Evolutionary conservation across 805 yeast genomes (phyloP), one percentile per base, ranked within the genome.

Genomic region (Clavispora vitiphila): DNA sequence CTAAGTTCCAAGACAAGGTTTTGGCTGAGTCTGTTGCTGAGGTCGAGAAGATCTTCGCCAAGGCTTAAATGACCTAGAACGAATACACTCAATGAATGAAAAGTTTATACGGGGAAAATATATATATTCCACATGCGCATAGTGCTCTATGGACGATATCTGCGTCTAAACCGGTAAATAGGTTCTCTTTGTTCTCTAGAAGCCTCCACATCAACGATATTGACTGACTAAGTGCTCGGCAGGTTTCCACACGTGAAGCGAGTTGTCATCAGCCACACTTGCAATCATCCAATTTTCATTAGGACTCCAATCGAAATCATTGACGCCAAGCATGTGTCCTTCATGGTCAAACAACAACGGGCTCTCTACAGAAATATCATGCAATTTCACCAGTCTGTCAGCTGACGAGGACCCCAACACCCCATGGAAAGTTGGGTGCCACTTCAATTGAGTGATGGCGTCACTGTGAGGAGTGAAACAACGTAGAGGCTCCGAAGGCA

Each of bases 1-100:
- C 96, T 48, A 86, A 86, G 76, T 88, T 90, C 85, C 97, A 91
- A 78, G 95, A 88, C 55, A 83, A 75, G 69, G 84, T 88, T 42
- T 83, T 93, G 68, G 78, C 81, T 60, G 97, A 93, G 77, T 80
- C 97, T 55, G 83, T 93, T 56, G 76, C 86, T 60, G 98, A 93
- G 61, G 77, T 91, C 58, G 99, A 93, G 80, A 83, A 79, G 69
- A 71, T 85, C 67, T 88, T 88, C 57, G 74, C 81, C 46, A 67
- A 65, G 61, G 64, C 64, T 52, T 64, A 58, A 51, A 39, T 40
- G 29, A n/a, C 32, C 32, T n/a, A 20, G 16, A 27, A 22, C 31
- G 26, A 29, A 29, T 16, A 29, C 32, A 29, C 32, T 29, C 32
- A 29, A 29, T 29, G 35, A 39, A 25, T 36, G 35, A 39, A 36